phyloP scores from a whole-genome alignment of 2,329 filamentous ascomycete species.

The Colletotrichum siamense region DNA sequence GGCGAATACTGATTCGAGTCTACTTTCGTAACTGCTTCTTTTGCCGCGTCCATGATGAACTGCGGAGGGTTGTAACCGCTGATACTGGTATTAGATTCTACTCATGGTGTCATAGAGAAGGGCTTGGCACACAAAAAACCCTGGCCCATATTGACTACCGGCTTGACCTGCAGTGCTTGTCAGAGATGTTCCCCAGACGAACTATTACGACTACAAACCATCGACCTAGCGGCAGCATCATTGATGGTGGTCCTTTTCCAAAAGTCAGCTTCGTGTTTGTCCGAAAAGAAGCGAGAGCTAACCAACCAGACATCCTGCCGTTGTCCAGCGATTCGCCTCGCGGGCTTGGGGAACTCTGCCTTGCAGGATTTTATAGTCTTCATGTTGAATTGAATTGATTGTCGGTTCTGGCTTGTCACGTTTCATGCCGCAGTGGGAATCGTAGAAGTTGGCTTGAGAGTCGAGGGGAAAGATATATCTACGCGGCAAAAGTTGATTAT shows the following conservation, averaged over 20 bases:
- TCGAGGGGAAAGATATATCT: no score
- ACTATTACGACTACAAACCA: conserved; percentile 55
- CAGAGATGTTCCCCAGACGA: conserved; percentile 51
- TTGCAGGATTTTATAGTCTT: no score
- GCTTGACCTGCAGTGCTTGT: conserved; percentile 65
- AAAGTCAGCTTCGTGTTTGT: no score
- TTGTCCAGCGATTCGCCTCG: conserved; percentile 53
- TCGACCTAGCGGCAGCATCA: conserved; percentile 51
- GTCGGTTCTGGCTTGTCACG: no score
- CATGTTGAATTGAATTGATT: no score
- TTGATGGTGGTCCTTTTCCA: neutral
- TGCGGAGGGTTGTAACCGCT: conserved; percentile 88
- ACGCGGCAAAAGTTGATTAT: no score
- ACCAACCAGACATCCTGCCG: conserved; percentile 59
- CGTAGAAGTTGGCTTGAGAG: no score
- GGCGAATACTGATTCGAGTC: conserved; percentile 99
- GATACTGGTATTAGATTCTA: no score
- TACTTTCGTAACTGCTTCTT: conserved; percentile 84
- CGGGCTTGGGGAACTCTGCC: conserved; percentile 40
- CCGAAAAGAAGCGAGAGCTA: neutral
- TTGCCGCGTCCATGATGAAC: conserved; percentile 91
- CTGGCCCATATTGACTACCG: conserved; percentile 70
- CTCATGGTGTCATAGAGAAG: no score
- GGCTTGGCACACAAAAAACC: conserved; percentile 62
- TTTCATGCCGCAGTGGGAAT: no score